A percentile compares a stretch with the other conserved stretches of the same genome.
phyloP scores from a whole-genome alignment of 768 basidiomycete genomes.

The Pleurotus sapidus region DNA sequence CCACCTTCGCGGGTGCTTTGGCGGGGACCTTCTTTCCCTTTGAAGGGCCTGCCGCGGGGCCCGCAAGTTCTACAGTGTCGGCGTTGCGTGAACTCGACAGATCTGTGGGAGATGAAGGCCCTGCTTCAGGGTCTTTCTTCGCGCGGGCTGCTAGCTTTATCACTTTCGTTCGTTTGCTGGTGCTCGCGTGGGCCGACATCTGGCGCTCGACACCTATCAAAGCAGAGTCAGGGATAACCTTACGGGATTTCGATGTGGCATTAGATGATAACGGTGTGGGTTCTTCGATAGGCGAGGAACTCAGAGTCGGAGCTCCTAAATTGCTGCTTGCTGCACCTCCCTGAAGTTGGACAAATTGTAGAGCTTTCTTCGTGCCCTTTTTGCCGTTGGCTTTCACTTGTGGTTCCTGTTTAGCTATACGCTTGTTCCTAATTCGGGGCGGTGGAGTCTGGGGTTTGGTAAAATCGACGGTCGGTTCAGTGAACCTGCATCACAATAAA shows the following conservation, averaged over 20 bases:
- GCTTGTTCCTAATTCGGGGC: conserved; percentile 3
- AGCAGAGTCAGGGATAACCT: not conserved
- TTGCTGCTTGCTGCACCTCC: conserved; percentile 11
- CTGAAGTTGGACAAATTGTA: conserved; percentile 7
- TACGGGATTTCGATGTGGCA: not conserved
- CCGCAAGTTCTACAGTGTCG: not conserved
- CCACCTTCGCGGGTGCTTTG: conserved; percentile 7
- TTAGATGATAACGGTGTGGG: not conserved
- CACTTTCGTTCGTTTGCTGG: conserved; percentile 1
- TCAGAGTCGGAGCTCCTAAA: not conserved
- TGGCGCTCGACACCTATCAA: not conserved
- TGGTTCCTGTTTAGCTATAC: not conserved
- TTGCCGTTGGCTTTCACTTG: not conserved
- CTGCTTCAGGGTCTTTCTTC: conserved; percentile 12
- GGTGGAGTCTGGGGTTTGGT: too few relatives aligned
- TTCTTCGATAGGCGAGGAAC: conserved; percentile 12
- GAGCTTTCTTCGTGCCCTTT: conserved; percentile 11
- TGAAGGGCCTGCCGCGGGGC: not conserved
- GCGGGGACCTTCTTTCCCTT: not conserved
- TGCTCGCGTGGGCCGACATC: conserved; percentile 6
- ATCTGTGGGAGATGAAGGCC: conserved; percentile 23
- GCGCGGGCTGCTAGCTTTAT: conserved; percentile 5
- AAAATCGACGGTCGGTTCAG: not conserved
- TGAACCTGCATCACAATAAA: not conserved
- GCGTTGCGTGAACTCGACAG: conserved; percentile 6